Evolutionary conservation across 1,284 basidiomycete species (phyloP), one percentile per base, ranked within the genome.

Genomic region (Violaceomyces palustris): DNA sequence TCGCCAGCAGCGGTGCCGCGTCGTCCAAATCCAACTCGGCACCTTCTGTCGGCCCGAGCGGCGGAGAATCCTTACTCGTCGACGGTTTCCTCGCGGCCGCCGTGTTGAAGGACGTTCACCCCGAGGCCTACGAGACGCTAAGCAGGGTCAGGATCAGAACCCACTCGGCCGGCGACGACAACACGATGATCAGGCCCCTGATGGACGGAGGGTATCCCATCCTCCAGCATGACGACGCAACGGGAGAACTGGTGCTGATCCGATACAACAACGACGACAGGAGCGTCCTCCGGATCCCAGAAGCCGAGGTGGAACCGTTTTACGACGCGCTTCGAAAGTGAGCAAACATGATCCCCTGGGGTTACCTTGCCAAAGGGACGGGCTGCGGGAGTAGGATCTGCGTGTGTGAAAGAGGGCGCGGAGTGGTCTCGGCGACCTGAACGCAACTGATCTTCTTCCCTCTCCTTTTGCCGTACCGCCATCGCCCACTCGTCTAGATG

Each of bases 221-320:
- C 39, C 39, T 71, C 1, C 48, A 69, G 22, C 85, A 89, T 64
- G 63, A 67, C 33, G 46, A 50, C 2, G 48, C 74, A 2, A 79
- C 79, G 5, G 83, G 83, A 0, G 81, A 84, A 42, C 78, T 97
- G 0, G 74, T 79, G 1, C 83, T 88, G 55, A 84, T 96, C 11
- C 76, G 92, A 31, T 97, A 91, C 87, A 98, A 97, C 71, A 93
- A 91, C 51, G 88, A 93, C 63, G 93, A 98, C 73, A 78, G 93
- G 35, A 57, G 51, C 18, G 54, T 58, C 1, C 43, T 71, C 4
- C 43, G 51, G 17, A 23, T 55, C 18, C 34, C 33, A 15, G 39
- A 30, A 3, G 49, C 50, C 12, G 59, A 48, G 34, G 51, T 70
- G 30, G 56, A 61, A 24, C 36, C 25, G 42, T 86, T 85, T 81